Conservation (phyloP, 345 rosid species). For the Rhizophora apiculata region DNA sequence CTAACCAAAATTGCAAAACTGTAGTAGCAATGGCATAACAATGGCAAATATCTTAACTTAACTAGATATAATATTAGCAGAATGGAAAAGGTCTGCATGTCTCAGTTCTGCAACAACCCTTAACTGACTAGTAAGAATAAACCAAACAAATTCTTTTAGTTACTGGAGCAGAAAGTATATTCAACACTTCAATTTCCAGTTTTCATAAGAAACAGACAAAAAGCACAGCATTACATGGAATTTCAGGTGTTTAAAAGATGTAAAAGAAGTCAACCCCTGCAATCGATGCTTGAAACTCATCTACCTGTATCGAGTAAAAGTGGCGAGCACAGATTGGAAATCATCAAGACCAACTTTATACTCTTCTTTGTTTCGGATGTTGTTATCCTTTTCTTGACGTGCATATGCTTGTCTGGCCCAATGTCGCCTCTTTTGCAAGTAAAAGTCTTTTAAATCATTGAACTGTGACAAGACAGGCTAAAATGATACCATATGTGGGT, state of each 20-base stretch:
- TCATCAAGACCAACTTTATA: constrained; percentile 80
- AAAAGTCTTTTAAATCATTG: constrained; percentile 78
- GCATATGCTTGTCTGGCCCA: constrained; percentile 47
- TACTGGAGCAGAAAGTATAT: not conserved
- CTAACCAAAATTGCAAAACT: too few species aligned
- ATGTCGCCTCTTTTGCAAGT: constrained; percentile 82
- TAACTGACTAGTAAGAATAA: constrained; percentile 47
- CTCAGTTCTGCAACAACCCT: constrained; percentile 84
- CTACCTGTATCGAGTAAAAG: constrained; percentile 84
- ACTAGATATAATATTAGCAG: constrained; percentile 94
- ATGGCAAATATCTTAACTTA: constrained; percentile 16
- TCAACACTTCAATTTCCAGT: not conserved
- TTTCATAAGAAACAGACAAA: too few species aligned
- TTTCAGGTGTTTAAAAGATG: too few species aligned
- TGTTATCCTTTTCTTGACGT: constrained; percentile 50
- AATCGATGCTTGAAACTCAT: constrained; percentile 7
- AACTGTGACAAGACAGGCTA: constrained; percentile 40
- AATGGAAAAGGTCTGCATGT: constrained; percentile 87
- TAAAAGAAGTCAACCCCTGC: not conserved
- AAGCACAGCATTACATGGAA: too few species aligned
- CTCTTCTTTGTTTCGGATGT: constrained; percentile 57
- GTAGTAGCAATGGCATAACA: not conserved
- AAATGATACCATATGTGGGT: too few species aligned
- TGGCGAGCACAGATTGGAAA: constrained; percentile 72
- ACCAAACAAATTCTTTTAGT: not conserved